Percentiles rank a stretch among this genome's conserved stretches.
Evolutionary conservation across 345 rosid species (phyloP).

Genomic region (Brassica incana): DNA sequence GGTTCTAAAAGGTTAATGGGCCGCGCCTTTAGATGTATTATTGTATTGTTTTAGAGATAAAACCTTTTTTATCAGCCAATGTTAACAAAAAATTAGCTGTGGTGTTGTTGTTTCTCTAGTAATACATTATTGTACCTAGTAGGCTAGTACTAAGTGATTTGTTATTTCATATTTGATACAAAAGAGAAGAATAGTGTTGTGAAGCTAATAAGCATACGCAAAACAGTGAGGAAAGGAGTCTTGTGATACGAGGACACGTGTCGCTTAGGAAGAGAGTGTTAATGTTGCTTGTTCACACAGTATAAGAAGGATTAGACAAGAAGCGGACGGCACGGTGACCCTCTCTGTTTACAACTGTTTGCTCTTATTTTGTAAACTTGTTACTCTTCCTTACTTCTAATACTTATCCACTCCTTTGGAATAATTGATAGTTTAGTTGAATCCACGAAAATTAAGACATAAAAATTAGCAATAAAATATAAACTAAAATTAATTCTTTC

Average conservation of each 20-base stretch:
- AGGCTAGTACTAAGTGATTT: not conserved
- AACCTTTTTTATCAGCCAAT: not conserved
- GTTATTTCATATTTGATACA: not conserved
- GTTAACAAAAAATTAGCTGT: not conserved
- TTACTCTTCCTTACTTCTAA: not conserved
- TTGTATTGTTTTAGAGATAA: not conserved
- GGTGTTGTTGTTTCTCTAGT: not conserved
- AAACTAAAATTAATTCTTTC: too few species aligned
- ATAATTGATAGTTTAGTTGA: too few species aligned
- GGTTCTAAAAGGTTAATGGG: not conserved
- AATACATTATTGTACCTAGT: not conserved
- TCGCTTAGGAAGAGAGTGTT: slow-evolving; percentile 12
- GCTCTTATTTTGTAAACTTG: not conserved
- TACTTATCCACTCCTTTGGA: too few species aligned
- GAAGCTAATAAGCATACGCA: slow-evolving; percentile 1
- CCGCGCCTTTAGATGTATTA: not conserved
- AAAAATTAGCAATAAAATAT: too few species aligned
- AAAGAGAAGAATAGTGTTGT: not conserved
- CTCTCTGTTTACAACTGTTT: slow-evolving; percentile 50
- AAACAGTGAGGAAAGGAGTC: slow-evolving; percentile 13
- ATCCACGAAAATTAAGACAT: too few species aligned
- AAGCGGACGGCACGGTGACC: slow-evolving; percentile 61
- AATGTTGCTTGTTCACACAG: slow-evolving; percentile 49
- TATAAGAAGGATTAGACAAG: slow-evolving; percentile 45
- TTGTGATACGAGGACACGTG: slow-evolving; percentile 28